Conservation (phyloP, 1,284 basidiomycete genomes). For the Puccinia coronata region DNA sequence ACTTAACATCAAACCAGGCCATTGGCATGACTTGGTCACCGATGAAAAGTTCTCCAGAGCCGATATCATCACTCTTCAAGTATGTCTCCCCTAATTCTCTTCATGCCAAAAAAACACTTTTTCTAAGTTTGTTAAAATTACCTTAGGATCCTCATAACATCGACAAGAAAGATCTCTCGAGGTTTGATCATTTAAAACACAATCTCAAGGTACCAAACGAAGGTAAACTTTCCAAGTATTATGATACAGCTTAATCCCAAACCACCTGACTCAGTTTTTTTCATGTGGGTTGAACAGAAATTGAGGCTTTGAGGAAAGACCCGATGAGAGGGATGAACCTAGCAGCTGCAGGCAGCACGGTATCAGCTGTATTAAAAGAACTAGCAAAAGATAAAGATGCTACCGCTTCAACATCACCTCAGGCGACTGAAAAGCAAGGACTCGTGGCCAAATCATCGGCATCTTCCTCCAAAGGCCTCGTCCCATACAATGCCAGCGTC, state of each 20-base stretch:
- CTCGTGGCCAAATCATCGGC: constrained; percentile 27
- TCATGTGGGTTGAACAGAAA: constrained; percentile 49
- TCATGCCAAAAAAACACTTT: not conserved
- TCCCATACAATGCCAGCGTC: constrained; percentile 81
- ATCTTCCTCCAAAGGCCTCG: constrained; percentile 37
- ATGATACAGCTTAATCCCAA: not conserved
- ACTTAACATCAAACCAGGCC: constrained; percentile 69
- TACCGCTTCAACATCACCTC: constrained; percentile 33
- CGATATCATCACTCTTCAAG: constrained; percentile 89
- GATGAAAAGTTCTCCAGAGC: constrained; percentile 80
- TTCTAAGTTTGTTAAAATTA: not conserved
- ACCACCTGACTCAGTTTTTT: not conserved
- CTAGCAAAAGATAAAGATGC: constrained; percentile 49
- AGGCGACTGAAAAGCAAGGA: not conserved
- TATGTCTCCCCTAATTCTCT: constrained; percentile 65
- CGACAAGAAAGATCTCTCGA: constrained; percentile 54
- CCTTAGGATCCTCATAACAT: constrained; percentile 59
- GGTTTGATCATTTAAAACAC: constrained; percentile 58
- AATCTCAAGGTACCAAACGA: constrained; percentile 53
- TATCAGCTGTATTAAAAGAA: constrained; percentile 52
- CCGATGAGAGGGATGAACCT: constrained; percentile 56
- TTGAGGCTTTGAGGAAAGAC: constrained; percentile 54
- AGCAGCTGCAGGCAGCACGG: constrained; percentile 56
- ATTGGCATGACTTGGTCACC: constrained; percentile 76
- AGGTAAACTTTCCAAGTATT: not conserved